Evolutionary conservation across 495 filamentous ascomycete species (phyloP), one percentile per base, ranked within the genome.

Genomic region (Penicillium nucicola): DNA sequence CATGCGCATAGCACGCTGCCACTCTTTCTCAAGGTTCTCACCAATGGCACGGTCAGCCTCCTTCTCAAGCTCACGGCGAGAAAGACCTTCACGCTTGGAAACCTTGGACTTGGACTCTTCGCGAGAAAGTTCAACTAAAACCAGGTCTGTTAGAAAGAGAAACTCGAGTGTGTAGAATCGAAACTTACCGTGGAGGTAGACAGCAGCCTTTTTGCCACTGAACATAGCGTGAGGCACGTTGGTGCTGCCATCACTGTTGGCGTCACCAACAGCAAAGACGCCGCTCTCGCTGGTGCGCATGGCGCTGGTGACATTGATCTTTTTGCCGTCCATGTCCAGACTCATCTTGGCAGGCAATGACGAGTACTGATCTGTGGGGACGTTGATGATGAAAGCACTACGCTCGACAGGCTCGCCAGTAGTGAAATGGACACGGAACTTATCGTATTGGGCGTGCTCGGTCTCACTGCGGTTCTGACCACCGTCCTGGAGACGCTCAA

Each of bases 221-320:
- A 69, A 84, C 65, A 84, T 74, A 1, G 81, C 81, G 48, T 84
- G 81, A 0, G 80, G 79, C 14, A 84, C 79, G 46, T 83, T 83
- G 10, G 79, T 82, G 32, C 71, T 69, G 23, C 75, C 76, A 31
- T 84, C 81, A 10, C 68, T 69, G 53, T 83, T 84, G 9, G 74
- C 72, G 55, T 83, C 80, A 1, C 80, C 80, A 14, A 84, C 62
- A 1, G 75, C 79, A 53, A 75, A 84, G 12, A 84, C 75, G 8
- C 78, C 77, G 0, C 62, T 49, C 30, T 77, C 42, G 28, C 70
- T 82, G 2, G 79, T 80, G 23, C 69, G 64, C 77, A 72, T 71
- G 0, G 55, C 58, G 22, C 55, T 48, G 11, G 50, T 55, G 0
- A 75, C 77, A 13, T 67, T 63, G 25, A 83, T 71, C 39, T 80